Evolutionary conservation across 2,329 filamentous ascomycete genomes (phyloP).

Genomic region (Colletotrichum ledebouriae): DNA sequence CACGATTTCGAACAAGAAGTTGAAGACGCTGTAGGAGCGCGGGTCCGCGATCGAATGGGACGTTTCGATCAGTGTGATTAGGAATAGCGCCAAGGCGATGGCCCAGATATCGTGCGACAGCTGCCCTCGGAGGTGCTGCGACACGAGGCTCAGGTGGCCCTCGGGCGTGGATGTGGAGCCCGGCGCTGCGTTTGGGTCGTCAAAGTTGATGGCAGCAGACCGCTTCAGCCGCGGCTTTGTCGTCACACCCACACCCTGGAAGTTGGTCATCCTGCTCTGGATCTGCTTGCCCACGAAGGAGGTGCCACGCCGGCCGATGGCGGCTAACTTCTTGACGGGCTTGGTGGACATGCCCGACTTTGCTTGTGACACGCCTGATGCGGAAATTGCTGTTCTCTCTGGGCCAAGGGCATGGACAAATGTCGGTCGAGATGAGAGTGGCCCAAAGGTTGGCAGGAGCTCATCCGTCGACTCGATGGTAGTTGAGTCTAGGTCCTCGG

Average conservation of each 20-base stretch:
- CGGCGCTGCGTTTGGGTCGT: constrained; percentile 9
- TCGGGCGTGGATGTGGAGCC: constrained; percentile 44
- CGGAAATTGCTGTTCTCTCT: constrained; percentile 12
- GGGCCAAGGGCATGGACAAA: not conserved
- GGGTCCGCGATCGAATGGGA: constrained; percentile 66
- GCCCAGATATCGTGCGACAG: constrained; percentile 78
- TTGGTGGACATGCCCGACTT: constrained; percentile 59
- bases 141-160: constrained; percentile 62
- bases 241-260: constrained; percentile 59
- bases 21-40: constrained; percentile 68
- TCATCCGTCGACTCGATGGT: constrained; percentile 48
- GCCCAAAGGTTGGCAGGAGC: constrained; percentile 10
- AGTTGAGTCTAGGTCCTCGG: constrained; percentile 48
- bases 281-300: constrained; percentile 69
- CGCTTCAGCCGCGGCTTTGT: constrained; percentile 42
- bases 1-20: constrained; percentile 70
- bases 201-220: constrained; percentile 29
- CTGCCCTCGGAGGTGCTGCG: constrained; percentile 71
- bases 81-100: constrained; percentile 70
- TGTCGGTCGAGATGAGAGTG: not conserved
- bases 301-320: constrained; percentile 48
- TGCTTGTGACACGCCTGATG: constrained; percentile 45
- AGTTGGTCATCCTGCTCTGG: constrained; percentile 56
- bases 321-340: constrained; percentile 49
- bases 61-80: constrained; percentile 72